phyloP scores from a whole-genome alignment of 1,284 basidiomycete species.

The Rhodotorula mucilaginosa region DNA sequence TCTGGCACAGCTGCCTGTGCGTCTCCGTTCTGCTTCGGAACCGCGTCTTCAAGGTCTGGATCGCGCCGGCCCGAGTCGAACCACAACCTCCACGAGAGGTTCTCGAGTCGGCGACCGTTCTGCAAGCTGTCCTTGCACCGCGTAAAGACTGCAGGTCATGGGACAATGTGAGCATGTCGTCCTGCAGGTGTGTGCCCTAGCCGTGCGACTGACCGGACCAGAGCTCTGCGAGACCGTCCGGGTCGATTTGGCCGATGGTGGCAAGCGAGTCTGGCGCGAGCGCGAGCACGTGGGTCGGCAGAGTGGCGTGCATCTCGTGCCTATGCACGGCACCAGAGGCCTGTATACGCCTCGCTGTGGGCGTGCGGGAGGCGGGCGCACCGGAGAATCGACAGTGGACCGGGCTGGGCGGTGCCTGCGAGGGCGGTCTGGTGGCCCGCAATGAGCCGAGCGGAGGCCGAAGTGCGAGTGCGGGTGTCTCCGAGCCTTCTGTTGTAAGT shows the following conservation, averaged over 20 bases:
- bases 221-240: conserved; percentile 31
- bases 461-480: no score
- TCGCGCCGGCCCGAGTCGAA: conserved; percentile 48
- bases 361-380: no score
- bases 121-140: conserved; percentile 74
- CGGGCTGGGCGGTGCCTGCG: background rate
- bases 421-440: background rate
- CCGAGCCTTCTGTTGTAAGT: no score
- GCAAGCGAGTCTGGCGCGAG: conserved; percentile 39
- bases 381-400: background rate
- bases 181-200: background rate
- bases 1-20: background rate
- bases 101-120: conserved; percentile 74
- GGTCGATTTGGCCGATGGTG: conserved; percentile 35
- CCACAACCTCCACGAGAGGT: conserved; percentile 82
- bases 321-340: no score
- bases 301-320: conserved; percentile 19
- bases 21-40: background rate
- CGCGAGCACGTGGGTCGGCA: conserved; percentile 28
- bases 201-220: conserved; percentile 30
- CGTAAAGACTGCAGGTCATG: conserved; percentile 64
- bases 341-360: no score
- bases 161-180: background rate
- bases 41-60: background rate
- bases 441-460: background rate